Conservation (phyloP, 2,329 filamentous ascomycete genomes). For the Juglanconis juglandina region DNA sequence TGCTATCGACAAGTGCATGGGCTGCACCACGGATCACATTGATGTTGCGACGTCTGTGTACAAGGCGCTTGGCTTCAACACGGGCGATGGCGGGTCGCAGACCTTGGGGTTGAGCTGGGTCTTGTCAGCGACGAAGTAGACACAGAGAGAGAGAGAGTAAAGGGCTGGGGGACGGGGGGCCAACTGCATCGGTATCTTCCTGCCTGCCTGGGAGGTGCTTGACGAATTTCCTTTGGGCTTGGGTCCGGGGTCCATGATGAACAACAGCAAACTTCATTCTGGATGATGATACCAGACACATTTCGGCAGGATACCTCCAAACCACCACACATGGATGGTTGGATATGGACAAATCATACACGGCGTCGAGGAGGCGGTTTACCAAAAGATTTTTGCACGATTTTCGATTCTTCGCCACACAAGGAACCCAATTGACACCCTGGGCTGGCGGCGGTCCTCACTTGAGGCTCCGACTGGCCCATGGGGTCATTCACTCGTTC, state of each 20-base stretch:
- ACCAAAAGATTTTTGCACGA: not conserved
- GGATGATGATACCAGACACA: not conserved
- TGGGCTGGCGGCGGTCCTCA: not conserved
- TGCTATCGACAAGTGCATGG: slow-evolving; percentile 20
- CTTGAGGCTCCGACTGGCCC: not conserved
- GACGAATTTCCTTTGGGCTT: slow-evolving; percentile 15
- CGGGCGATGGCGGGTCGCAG: slow-evolving; percentile 40
- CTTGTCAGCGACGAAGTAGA: not conserved
- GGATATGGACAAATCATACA: not conserved
- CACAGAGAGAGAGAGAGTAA: too few relatives aligned
- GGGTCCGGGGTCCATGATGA: not conserved
- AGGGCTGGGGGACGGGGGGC: not conserved
- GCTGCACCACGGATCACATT: slow-evolving; percentile 11
- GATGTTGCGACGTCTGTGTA: slow-evolving; percentile 26
- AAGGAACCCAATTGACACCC: not conserved
- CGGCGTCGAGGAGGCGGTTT: not conserved
- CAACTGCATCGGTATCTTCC: not conserved
- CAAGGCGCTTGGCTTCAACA: slow-evolving; percentile 45
- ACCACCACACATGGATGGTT: not conserved
- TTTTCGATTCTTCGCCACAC: not conserved
- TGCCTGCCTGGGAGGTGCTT: not conserved
- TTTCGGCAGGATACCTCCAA: slow-evolving; percentile 12
- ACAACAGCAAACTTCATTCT: not conserved
- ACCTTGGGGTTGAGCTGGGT: slow-evolving; percentile 7
- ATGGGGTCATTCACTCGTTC: not conserved